A percentile compares a stretch with the other conserved stretches of the same genome.
Evolutionary conservation across 257 asterid genomes (phyloP).

Genomic region (Solanum tarijense): DNA sequence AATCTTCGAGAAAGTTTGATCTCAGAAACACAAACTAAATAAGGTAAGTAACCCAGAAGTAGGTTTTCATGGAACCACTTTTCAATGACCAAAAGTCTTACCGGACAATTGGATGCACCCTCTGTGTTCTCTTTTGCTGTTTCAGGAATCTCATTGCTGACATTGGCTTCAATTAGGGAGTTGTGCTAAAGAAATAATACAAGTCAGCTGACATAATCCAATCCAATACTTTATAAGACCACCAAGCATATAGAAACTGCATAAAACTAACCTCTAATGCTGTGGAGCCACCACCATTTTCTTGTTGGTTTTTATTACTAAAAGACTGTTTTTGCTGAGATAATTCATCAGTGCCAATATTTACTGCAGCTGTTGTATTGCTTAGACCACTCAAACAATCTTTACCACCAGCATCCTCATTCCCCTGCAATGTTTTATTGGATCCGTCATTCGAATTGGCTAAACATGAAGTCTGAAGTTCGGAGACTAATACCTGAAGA

Average conservation of each 20-base stretch:
- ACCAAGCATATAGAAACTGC: not conserved
- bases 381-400: not conserved
- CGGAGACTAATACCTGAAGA: not conserved
- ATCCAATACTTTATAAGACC: not conserved
- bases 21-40: not conserved
- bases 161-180: conserved; percentile 1
- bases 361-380: conserved; percentile 1
- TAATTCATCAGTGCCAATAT: conserved; percentile 7
- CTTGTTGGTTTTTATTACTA: conserved; percentile 5
- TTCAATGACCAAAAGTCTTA: not conserved
- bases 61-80: not conserved
- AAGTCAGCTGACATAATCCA: not conserved
- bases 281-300: conserved; percentile 13
- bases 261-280: conserved; percentile 11
- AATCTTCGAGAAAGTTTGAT: not conserved
- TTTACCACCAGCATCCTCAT: not conserved
- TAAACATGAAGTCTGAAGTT: not conserved
- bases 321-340: conserved; percentile 4
- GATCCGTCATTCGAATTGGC: not conserved
- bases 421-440: conserved; percentile 15
- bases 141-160: conserved; percentile 1
- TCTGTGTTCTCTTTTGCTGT: conserved; percentile 5
- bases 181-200: conserved; percentile 6
- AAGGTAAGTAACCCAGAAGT: not conserved
- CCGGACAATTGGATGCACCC: not conserved